These are phyloP conservation scores for Lachancea fermentati DNA, from an alignment of 805 yeast species.

Conservation along the genomic window DNA sequence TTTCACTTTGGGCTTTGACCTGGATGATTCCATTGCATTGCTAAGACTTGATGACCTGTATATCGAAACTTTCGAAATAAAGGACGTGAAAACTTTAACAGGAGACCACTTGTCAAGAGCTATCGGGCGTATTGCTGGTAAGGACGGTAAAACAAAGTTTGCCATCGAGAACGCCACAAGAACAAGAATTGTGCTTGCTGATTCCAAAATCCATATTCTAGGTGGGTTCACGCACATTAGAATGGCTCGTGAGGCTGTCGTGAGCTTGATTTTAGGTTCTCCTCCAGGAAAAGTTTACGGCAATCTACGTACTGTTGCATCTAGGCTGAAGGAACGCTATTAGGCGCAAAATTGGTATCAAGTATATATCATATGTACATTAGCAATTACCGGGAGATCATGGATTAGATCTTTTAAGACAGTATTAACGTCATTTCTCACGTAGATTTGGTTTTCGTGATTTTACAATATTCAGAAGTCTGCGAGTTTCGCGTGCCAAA, in stretches of 20 bases:
- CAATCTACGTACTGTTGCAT: constrained; percentile 91
- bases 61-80: constrained; percentile 94
- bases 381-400: background rate
- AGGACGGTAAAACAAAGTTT: constrained; percentile 97
- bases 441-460: background rate
- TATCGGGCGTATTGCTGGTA: constrained; percentile 99
- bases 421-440: background rate
- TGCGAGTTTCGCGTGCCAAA: background rate
- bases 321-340: constrained; percentile 94
- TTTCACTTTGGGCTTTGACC: constrained; percentile 91
- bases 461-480: no score
- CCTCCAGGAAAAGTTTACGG: constrained; percentile 99
- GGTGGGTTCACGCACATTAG: constrained; percentile 97
- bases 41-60: constrained; percentile 91
- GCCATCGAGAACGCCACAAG: constrained; percentile 98
- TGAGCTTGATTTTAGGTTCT: constrained; percentile 88
- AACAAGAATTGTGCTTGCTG: constrained; percentile 96
- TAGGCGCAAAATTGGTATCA: constrained; percentile 25
- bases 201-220: constrained; percentile 89
- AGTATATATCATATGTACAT: background rate
- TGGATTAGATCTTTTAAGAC: background rate
- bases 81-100: constrained; percentile 90
- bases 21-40: constrained; percentile 94
- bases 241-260: constrained; percentile 98
- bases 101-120: constrained; percentile 99